Base-by-base conservation (phyloP, 345 rosid genomes). In the Garcia nutans region DNA sequence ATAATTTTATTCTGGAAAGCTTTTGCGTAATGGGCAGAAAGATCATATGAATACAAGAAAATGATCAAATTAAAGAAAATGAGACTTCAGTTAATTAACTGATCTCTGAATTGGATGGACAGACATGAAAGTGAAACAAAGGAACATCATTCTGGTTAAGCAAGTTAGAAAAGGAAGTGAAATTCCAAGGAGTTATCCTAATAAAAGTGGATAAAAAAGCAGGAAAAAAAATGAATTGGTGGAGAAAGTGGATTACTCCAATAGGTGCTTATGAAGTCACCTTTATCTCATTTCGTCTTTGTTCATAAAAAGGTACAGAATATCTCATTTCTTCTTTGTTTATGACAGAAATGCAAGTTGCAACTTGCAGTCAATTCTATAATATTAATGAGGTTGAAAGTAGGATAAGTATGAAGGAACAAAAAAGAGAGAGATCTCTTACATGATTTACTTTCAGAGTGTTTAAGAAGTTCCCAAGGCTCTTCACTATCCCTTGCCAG, bases 401-500 rank as follows among this genome's bases (percentile, higher is more conserved):
- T 9, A 55, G 55, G 47, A 64, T 56, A 8, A 3, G 52, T 49
- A 33, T 45, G 22, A 33, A 61, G 63, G 12, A 71, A 75, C 20
- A 58, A 67, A 65, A 42, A 10, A 20, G 31, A 12, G 12, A 54
- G n/a, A 20, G 60, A 24, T 52, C 33, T 42, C 49, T 84, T 54
- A 94, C 98, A 79, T 91, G 87, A 76, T 94, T 92, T 45, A 82
- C 83, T 87, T 84, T 86, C 86, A 94, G 82, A 42, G 93, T 92
- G 72, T 89, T 87, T 61, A 94, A 85, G 87, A 92, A 89, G 85
- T 86, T 94, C 70, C 94, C 94, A 37, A 94, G 97, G 85, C 97
- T 94, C 86, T 88, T 94, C 64, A 92, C 97, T 74, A 92, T 94
- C 77, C 94, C 97, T 86, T 94, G 97, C 98, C 97, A 94, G 78